Conservation (phyloP, 2,329 filamentous ascomycete genomes). For the Gaeumannomyces sp. region DNA sequence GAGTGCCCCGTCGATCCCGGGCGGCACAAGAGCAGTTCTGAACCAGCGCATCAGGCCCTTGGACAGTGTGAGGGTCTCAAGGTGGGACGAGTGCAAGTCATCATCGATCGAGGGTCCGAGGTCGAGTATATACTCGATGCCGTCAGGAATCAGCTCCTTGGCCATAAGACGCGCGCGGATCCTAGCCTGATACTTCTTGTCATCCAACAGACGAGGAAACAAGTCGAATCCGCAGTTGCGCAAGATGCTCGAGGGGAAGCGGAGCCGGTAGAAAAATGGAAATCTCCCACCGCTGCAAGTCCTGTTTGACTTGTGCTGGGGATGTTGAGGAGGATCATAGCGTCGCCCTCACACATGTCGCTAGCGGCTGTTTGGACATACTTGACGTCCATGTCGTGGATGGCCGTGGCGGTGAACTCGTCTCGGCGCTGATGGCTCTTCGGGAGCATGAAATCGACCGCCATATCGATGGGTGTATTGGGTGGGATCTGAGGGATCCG, state of each 20-base stretch:
- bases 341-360: constrained; percentile 14
- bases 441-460: constrained; percentile 5
- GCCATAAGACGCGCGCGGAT: not conserved
- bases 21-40: not conserved
- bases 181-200: constrained; percentile 13
- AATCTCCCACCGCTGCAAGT: constrained; percentile 13
- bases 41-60: constrained; percentile 17
- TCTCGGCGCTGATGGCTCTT: not conserved
- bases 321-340: constrained; percentile 14
- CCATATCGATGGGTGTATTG: constrained; percentile 1
- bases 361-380: constrained; percentile 7
- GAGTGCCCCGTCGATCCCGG: not conserved
- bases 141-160: constrained; percentile 11
- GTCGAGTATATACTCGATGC: constrained; percentile 20
- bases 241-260: constrained; percentile 14
- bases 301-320: constrained; percentile 6
- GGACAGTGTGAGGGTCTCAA: constrained; percentile 16
- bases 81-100: constrained; percentile 14
- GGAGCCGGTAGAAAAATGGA: constrained; percentile 13
- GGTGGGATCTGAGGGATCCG: not conserved
- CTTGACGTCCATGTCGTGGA: constrained; percentile 8
- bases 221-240: constrained; percentile 14
- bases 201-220: constrained; percentile 14
- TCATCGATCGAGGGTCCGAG: constrained; percentile 16
- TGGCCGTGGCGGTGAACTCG: not conserved